Evolutionary conservation across 306 rosid genomes (phyloP), one percentile per base, ranked within the genome.

Genomic region (cucumber (Cucumis sativus)): DNA sequence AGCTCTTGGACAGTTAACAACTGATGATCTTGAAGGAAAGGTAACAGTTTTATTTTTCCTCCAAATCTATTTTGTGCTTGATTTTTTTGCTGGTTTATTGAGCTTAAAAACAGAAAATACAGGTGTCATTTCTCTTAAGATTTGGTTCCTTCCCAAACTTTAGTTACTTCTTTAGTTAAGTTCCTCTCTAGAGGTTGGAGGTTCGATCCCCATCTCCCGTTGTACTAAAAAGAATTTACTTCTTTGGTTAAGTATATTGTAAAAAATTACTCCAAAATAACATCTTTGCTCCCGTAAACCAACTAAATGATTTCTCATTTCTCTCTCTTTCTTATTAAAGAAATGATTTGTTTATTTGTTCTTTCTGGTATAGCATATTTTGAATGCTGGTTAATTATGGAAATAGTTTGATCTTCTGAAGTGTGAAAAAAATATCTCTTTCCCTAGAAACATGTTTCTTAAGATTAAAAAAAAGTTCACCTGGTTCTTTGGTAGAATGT

Each of bases 21-120:
- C 68, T 72, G 97, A 94, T 75, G 98, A 94, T 88, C 89, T 94
- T 55, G 98, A 90, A 81, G 97, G 93, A 83, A 94, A 90, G 96
- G 98, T 90, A 87, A 78, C 10, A 11, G 14, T 23, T 14, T 45
- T 67, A 10, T 37, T 47, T 61, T 68, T 59, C 62, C 23, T n/a
- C 71, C 41, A 28, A 45, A 18, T 68, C 49, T 30, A 13, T 16
- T 77, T 63, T 63, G 43, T 77, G 57, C 43, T 13, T 8, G 28
- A 28, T 14, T 65, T 17, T 8, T 18, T 54, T 65, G 21, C 33
- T 77, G 57, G 14, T 54, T 17, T 28, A 37, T 55, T n/a, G 20
- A 74, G n/a, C 51, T 74, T 54, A n/a, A 35, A 55, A 17, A 18
- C 78, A 74, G 18, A 55, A 18, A 28, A 16, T 16, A 52, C 9